phyloP scores from a whole-genome alignment of 2,329 filamentous ascomycete species.

The Fusarium zealandicum region DNA sequence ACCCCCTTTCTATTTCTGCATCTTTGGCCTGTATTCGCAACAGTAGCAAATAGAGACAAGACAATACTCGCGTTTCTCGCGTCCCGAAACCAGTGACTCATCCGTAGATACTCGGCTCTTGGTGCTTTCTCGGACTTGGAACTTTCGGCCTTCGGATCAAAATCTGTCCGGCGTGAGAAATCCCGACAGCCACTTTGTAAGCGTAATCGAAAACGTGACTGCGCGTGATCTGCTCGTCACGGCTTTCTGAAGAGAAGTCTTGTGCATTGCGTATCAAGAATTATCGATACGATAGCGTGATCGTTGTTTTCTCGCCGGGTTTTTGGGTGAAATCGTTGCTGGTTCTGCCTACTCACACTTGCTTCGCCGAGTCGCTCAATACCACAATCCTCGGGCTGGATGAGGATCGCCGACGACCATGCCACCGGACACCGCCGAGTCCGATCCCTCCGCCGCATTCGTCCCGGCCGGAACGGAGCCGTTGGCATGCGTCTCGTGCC shows the following conservation, averaged over 20 bases:
- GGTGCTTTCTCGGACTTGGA: constrained; percentile 25
- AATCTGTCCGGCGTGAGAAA: constrained; percentile 26
- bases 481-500: constrained; percentile 84
- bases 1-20: background rate
- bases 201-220: constrained; percentile 29
- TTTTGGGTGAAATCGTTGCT: background rate
- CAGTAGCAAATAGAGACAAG: background rate
- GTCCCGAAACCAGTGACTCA: constrained; percentile 29
- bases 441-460: constrained; percentile 28
- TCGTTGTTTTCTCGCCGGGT: background rate
- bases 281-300: no score
- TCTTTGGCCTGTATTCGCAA: constrained; percentile 8
- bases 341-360: background rate
- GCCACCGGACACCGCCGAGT: constrained; percentile 34
- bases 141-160: constrained; percentile 38
- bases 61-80: constrained; percentile 16
- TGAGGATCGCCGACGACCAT: constrained; percentile 28
- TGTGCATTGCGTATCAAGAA: constrained; percentile 11
- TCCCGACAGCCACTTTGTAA: constrained; percentile 15
- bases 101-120: constrained; percentile 3
- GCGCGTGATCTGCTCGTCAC: constrained; percentile 16
- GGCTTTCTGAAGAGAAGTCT: constrained; percentile 14
- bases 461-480: constrained; percentile 46
- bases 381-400: constrained; percentile 7
- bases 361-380: no score